A percentile compares a stretch with the other conserved stretches of the same genome.
These are phyloP conservation scores for Cubamyces lactineus DNA, from an alignment of 768 basidiomycete genomes.

Conservation along the genomic window DNA sequence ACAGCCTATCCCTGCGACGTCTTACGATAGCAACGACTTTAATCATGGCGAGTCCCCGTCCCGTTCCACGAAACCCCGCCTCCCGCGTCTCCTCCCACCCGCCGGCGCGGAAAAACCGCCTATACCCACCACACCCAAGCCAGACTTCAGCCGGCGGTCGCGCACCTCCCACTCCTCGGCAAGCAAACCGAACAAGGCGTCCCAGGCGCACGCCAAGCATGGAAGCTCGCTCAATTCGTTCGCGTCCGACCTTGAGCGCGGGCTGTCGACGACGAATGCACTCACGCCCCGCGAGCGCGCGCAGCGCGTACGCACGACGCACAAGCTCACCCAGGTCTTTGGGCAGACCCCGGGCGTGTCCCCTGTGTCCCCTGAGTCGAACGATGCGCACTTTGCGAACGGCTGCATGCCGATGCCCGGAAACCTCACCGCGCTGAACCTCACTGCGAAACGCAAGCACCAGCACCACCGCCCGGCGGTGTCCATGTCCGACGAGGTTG, in stretches of 20 bases:
- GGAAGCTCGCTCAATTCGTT: slow-evolving; percentile 8
- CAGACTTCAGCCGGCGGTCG: slow-evolving; percentile 44
- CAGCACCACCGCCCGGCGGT: slow-evolving; percentile 31
- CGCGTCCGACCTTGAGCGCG: slow-evolving; percentile 17
- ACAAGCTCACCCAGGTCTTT: slow-evolving; percentile 82
- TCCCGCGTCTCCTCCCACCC: slow-evolving; percentile 35
- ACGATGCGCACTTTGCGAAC: slow-evolving; percentile 23
- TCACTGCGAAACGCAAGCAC: slow-evolving; percentile 26
- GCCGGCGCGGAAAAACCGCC: slow-evolving; percentile 43
- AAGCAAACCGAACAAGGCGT: slow-evolving; percentile 11
- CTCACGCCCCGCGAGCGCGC: slow-evolving; percentile 68
- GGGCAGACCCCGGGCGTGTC: slow-evolving; percentile 57
- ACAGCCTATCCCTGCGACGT: slow-evolving; percentile 7
- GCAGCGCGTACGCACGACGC: slow-evolving; percentile 70
- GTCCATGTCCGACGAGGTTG: slow-evolving; percentile 31
- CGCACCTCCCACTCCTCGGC: slow-evolving; percentile 25
- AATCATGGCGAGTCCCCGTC: slow-evolving; percentile 18
- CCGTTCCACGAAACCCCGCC: slow-evolving; percentile 34
- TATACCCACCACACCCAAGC: slow-evolving; percentile 51
- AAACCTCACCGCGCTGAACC: slow-evolving; percentile 12
- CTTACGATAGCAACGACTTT: slow-evolving; percentile 15
- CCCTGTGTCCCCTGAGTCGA: slow-evolving; percentile 4
- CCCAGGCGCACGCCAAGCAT: slow-evolving; percentile 7
- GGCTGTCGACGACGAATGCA: slow-evolving; percentile 62
- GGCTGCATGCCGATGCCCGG: slow-evolving; percentile 25